phyloP scores from a whole-genome alignment of 176 grass and related monocot species.

The Rhynchospora pubera region DNA sequence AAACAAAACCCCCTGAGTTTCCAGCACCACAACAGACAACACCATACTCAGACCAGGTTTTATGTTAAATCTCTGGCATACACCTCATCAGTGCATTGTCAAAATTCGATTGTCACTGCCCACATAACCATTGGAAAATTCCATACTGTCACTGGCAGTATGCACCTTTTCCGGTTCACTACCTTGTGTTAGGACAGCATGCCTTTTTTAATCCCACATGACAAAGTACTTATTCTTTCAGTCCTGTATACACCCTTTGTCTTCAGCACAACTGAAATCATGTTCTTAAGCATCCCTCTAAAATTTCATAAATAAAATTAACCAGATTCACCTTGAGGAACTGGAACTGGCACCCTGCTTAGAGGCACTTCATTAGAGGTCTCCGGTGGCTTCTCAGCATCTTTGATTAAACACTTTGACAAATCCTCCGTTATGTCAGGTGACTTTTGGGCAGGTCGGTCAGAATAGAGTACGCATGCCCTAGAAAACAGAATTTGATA shows the following conservation, averaged over 20 bases:
- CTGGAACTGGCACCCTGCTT: conserved; percentile 40
- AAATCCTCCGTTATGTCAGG: conserved; percentile 55
- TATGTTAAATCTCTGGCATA: neutral
- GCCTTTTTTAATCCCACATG: neutral
- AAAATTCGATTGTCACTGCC: neutral
- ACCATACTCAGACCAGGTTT: neutral
- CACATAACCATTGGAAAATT: neutral
- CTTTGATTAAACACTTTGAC: conserved; percentile 80
- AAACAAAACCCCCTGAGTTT: neutral
- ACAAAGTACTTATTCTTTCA: neutral
- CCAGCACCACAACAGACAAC: neutral
- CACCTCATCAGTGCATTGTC: neutral
- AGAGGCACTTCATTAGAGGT: conserved; percentile 26
- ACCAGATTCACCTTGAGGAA: conserved; percentile 43
- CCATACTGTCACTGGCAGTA: neutral
- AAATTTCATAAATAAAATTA: neutral
- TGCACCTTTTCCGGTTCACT: neutral
- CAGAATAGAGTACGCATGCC: conserved; percentile 57
- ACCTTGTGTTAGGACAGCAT: neutral
- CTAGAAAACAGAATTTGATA: conserved; percentile 30
- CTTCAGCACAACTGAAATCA: neutral
- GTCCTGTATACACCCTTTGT: neutral
- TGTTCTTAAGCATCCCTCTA: neutral
- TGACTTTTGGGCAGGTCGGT: conserved; percentile 46
- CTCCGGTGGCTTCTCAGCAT: conserved; percentile 38